These are phyloP conservation scores for Wickerhamomyces canadensis DNA, from an alignment of 805 yeast genomes.

Conservation along the genomic window DNA sequence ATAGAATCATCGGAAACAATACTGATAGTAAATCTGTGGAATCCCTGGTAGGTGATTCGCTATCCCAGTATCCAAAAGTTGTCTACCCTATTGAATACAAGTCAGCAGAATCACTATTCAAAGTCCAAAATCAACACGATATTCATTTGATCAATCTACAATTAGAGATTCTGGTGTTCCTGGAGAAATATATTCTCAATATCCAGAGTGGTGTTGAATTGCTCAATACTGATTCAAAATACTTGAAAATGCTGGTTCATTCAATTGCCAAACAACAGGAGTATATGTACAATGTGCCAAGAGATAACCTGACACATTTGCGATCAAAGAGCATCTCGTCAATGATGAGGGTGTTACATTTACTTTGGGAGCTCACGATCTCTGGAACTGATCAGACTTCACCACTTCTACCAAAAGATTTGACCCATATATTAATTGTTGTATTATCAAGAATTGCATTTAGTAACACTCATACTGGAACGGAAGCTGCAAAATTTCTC, in stretches of 20 bases:
- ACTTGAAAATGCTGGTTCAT: slow-evolving; percentile 18
- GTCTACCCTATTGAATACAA: slow-evolving; percentile 9
- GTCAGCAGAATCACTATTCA: slow-evolving; percentile 5
- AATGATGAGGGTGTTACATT: slow-evolving; percentile 13
- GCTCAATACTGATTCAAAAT: slow-evolving; percentile 19
- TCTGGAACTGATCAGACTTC: slow-evolving; percentile 2
- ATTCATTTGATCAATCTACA: slow-evolving; percentile 37
- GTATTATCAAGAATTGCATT: slow-evolving; percentile 49
- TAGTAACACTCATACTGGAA: slow-evolving; percentile 36
- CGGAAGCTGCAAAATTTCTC: slow-evolving; percentile 31
- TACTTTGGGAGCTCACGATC: slow-evolving; percentile 21
- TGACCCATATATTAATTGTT: slow-evolving; percentile 41
- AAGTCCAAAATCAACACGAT: slow-evolving; percentile 34
- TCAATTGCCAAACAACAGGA: slow-evolving; percentile 29
- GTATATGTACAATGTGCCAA: slow-evolving; percentile 21
- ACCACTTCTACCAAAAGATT: slow-evolving; percentile 25
- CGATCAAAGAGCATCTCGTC: slow-evolving; percentile 18
- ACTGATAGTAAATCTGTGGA: slow-evolving; percentile 37
- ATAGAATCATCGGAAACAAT: slow-evolving; percentile 48
- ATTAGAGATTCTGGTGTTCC: slow-evolving; percentile 38
- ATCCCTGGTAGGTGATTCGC: slow-evolving; percentile 31
- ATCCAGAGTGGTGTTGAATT: slow-evolving; percentile 16
- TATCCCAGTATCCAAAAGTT: slow-evolving; percentile 10
- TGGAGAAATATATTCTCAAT: slow-evolving; percentile 36
- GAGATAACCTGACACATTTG: slow-evolving; percentile 18